phyloP scores from a whole-genome alignment of 768 basidiomycete genomes.

The Dioszegia aurantiaca region DNA sequence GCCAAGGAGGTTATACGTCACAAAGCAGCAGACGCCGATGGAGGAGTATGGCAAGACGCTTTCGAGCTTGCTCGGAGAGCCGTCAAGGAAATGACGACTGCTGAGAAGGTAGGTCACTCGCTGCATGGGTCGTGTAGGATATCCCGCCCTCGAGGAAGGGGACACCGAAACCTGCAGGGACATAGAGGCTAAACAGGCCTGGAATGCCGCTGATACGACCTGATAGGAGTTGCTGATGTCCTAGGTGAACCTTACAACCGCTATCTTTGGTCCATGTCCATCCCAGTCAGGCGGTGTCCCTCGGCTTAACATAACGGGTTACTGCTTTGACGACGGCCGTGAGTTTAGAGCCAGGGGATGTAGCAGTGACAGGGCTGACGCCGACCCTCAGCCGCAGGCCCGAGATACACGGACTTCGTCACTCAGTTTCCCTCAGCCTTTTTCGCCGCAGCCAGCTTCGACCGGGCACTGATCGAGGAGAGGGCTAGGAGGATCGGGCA shows the following conservation, averaged over 20 bases:
- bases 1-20: slow-evolving; percentile 4
- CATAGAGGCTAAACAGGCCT: too few species aligned
- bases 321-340: slow-evolving; percentile 48
- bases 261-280: slow-evolving; percentile 42
- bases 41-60: slow-evolving; percentile 37
- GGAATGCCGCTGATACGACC: too few species aligned
- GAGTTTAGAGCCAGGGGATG: too few species aligned
- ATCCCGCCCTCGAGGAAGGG: too few species aligned
- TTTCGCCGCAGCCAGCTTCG: slow-evolving; percentile 56
- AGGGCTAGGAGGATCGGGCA: slow-evolving; percentile 74
- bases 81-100: slow-evolving; percentile 41
- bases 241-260: slow-evolving; percentile 46
- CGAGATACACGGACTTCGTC: slow-evolving; percentile 46
- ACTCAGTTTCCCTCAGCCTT: slow-evolving; percentile 50
- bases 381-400: slow-evolving; percentile 38
- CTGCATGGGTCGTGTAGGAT: too few species aligned
- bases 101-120: slow-evolving; percentile 47
- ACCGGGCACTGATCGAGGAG: slow-evolving; percentile 70
- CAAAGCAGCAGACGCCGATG: slow-evolving; percentile 2
- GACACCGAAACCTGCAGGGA: too few species aligned
- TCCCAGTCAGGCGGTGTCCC: slow-evolving; percentile 46
- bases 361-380: slow-evolving; percentile 5
- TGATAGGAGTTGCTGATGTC: too few species aligned
- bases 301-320: slow-evolving; percentile 38
- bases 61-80: slow-evolving; percentile 23